These are phyloP conservation scores for Xylaria multiplex DNA, from an alignment of 2,329 filamentous ascomycete species.

Conservation along the genomic window DNA sequence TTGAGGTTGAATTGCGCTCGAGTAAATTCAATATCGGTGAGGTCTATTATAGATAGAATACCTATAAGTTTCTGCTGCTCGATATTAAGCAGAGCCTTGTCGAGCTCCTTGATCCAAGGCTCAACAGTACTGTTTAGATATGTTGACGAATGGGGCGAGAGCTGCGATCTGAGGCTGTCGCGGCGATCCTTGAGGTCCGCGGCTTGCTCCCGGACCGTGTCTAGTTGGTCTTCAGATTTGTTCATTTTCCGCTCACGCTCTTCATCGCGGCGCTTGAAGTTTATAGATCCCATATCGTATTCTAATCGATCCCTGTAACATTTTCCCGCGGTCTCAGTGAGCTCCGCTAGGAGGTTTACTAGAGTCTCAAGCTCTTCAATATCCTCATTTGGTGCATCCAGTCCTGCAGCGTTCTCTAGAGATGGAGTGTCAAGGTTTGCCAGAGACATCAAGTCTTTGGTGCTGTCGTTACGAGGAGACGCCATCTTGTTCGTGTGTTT, in stretches of 20 bases:
- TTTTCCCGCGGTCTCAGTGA: background rate
- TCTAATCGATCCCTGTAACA: background rate
- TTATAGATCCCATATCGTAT: background rate
- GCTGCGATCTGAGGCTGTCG: background rate
- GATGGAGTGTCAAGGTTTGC: background rate
- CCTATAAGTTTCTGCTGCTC: slow-evolving; percentile 13
- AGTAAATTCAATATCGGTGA: background rate
- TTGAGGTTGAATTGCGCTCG: background rate
- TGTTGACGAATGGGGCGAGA: background rate
- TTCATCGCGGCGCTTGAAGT: background rate
- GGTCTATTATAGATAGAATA: background rate
- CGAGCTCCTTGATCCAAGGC: background rate
- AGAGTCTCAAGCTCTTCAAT: slow-evolving; percentile 2
- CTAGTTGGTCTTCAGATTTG: background rate
- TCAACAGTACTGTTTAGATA: background rate
- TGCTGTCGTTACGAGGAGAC: background rate
- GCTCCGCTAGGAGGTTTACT: background rate
- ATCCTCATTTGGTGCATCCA: slow-evolving; percentile 5
- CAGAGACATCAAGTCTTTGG: background rate
- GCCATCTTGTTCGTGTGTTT: slow-evolving; percentile 5
- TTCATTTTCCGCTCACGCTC: background rate
- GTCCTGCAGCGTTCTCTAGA: background rate
- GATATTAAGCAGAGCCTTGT: background rate
- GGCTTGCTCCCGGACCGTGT: background rate
- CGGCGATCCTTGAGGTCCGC: background rate